Evolutionary conservation across 805 yeast species (phyloP).

Genomic region (Lachancea sp.): DNA sequence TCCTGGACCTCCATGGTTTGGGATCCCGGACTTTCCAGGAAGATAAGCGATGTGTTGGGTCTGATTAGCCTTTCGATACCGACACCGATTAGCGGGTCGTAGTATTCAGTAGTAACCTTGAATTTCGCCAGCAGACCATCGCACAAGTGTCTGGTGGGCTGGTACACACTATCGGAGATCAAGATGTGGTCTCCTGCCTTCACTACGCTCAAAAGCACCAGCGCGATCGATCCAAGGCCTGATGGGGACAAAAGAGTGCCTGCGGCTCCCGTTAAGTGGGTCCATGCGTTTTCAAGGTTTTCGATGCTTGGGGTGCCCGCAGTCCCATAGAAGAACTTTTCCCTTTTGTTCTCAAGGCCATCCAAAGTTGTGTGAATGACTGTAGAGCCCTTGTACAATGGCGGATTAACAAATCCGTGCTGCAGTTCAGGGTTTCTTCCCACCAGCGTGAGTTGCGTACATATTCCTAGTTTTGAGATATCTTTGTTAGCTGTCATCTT

Average conservation of each 20-base stretch:
- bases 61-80: conserved; percentile 9
- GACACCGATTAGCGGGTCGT: conserved; percentile 11
- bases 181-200: conserved; percentile 12
- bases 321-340: conserved; percentile 12
- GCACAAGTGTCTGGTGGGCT: conserved; percentile 11
- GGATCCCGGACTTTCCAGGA: conserved; percentile 14
- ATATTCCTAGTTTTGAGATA: neutral
- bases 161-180: conserved; percentile 10
- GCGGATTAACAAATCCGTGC: conserved; percentile 12
- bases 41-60: conserved; percentile 11
- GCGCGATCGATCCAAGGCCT: conserved; percentile 11
- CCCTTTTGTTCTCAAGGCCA: conserved; percentile 6
- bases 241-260: conserved; percentile 14
- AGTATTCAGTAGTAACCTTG: conserved; percentile 10
- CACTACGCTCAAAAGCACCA: conserved; percentile 10
- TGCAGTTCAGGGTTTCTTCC: conserved; percentile 12
- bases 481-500: neutral
- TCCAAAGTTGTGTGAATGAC: conserved; percentile 10
- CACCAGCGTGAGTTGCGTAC: conserved; percentile 7
- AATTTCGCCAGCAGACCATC: conserved; percentile 9
- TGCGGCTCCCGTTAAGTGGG: conserved; percentile 11
- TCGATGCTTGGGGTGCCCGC: conserved; percentile 14
- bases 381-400: conserved; percentile 13
- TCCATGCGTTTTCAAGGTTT: conserved; percentile 13
- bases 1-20: conserved; percentile 14